Evolutionary conservation across 768 basidiomycete species (phyloP).

Genomic region (Porpolomopsis calyptriformis): DNA sequence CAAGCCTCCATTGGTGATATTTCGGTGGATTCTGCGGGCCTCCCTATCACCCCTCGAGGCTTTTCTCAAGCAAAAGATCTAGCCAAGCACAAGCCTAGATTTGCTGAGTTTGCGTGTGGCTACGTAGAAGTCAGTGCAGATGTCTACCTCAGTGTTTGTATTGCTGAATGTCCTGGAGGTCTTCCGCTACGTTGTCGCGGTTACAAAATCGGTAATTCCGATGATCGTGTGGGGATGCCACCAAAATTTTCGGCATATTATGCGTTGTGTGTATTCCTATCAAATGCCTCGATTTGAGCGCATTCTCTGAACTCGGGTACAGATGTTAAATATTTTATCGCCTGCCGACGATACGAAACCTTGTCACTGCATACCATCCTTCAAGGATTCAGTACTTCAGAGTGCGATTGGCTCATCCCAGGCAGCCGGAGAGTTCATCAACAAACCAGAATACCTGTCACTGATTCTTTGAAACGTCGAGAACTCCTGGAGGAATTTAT

Average conservation of each 20-base stretch:
- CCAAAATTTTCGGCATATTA: conserved; percentile 49
- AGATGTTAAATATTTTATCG: conserved; percentile 73
- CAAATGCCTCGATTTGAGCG: not conserved
- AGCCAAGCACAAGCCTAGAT: conserved; percentile 54
- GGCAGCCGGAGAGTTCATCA: conserved; percentile 24
- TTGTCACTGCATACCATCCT: conserved; percentile 64
- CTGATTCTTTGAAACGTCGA: conserved; percentile 66
- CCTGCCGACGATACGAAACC: conserved; percentile 71
- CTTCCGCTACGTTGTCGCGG: conserved; percentile 48
- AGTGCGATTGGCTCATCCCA: conserved; percentile 71
- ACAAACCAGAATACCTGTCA: conserved; percentile 44
- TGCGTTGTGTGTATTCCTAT: conserved; percentile 34
- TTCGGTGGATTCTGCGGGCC: conserved; percentile 45
- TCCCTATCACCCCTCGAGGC: conserved; percentile 34
- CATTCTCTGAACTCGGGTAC: not conserved
- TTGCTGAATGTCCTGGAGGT: conserved; percentile 38
- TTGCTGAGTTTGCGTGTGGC: conserved; percentile 64
- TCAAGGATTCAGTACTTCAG: conserved; percentile 63
- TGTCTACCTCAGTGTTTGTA: not conserved
- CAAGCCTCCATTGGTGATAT: conserved; percentile 36
- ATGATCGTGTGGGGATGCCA: conserved; percentile 68
- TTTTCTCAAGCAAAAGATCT: conserved; percentile 37
- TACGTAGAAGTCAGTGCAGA: conserved; percentile 42
- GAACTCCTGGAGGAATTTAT: conserved; percentile 80
- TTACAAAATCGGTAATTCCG: conserved; percentile 65